Conservation (phyloP, 495 filamentous ascomycete genomes). For the Neurospora africana region DNA sequence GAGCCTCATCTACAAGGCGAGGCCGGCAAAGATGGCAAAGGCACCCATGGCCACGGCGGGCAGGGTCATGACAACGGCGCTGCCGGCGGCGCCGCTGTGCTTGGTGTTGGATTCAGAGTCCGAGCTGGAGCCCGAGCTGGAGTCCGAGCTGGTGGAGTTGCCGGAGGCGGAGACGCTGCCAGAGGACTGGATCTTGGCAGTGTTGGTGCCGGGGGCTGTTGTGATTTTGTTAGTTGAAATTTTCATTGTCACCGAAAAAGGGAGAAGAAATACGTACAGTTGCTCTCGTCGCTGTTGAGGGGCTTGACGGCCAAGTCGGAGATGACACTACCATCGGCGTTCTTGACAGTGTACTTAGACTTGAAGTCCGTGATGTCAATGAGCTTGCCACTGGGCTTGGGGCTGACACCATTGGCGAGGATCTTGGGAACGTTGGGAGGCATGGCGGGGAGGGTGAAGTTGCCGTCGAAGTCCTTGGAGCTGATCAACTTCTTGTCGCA, state of each 20-base stretch:
- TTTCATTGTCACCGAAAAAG: neutral
- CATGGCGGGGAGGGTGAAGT: constrained; percentile 59
- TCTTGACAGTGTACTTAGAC: constrained; percentile 29
- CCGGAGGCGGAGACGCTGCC: neutral
- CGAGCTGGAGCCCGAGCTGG: neutral
- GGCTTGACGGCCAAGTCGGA: constrained; percentile 30
- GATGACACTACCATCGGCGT: constrained; percentile 28
- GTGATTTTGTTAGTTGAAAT: constrained; percentile 8
- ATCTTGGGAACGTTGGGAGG: constrained; percentile 35
- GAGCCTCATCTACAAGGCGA: constrained; percentile 11
- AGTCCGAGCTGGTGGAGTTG: neutral
- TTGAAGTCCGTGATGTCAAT: constrained; percentile 31
- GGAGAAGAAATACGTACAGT: constrained; percentile 17
- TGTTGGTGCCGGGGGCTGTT: constrained; percentile 13
- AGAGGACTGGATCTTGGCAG: neutral
- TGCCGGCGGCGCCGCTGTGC: constrained; percentile 10
- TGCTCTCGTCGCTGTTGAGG: constrained; percentile 28
- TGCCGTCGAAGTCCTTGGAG: constrained; percentile 51
- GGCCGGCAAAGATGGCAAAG: constrained; percentile 15
- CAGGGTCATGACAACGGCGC: constrained; percentile 2
- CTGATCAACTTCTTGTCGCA: constrained; percentile 58
- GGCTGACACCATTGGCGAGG: constrained; percentile 45
- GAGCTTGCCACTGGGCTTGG: constrained; percentile 29
- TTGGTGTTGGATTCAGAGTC: neutral
- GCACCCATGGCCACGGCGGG: constrained; percentile 16